Evolutionary conservation across 2,329 filamentous ascomycete genomes (phyloP), one percentile per base, ranked within the genome.

Genomic region (Diaporthe ampelina): DNA sequence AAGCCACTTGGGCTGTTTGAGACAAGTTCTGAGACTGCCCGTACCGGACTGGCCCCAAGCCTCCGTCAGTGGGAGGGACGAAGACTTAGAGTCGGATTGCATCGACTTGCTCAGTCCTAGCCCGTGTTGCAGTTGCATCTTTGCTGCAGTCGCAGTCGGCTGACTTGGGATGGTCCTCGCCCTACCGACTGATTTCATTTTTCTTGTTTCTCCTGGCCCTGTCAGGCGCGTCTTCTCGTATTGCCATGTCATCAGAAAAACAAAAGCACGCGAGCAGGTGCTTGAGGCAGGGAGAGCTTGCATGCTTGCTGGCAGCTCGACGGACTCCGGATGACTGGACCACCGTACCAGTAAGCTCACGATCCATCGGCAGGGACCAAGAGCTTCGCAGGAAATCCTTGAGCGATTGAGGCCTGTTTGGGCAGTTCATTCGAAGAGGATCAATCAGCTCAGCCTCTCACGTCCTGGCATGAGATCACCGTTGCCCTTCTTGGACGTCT

Each of bases 11-110:
- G 63, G 63, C 19, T 68, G 63, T 68, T 68, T 68, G 63, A 68
- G 63, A 68, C 63, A 40, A 54, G 63, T 68, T 54, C 63, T 68
- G 63, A 68, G 63, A 68, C 63, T 68, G 63, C n/a, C n/a, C 63
- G 21, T 54, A 68, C 63, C 63, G 32, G 63, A 54, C 63, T 19
- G 40, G 40, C 40, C 17, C 7, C 40, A 19, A 17, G 40, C 40
- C 40, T 43, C 40, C 40, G 40, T 43, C 40, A 43, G 40, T 43
- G 19, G 29, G 52, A 67, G 43, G 61, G 61, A 67, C 61, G 29
- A 67, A 67, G 61, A 67, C 52, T 24, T 29, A 67, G 45, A 52
- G 61, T 67, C 63, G 63, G 63, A 52, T 67, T 37, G 63, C 26
- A 67, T 67, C 61, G 61, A 50, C 29, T 8, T 21, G 24, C 40